phyloP scores from a whole-genome alignment of 352 stramenopile species.

The Achlya hypogyna region DNA sequence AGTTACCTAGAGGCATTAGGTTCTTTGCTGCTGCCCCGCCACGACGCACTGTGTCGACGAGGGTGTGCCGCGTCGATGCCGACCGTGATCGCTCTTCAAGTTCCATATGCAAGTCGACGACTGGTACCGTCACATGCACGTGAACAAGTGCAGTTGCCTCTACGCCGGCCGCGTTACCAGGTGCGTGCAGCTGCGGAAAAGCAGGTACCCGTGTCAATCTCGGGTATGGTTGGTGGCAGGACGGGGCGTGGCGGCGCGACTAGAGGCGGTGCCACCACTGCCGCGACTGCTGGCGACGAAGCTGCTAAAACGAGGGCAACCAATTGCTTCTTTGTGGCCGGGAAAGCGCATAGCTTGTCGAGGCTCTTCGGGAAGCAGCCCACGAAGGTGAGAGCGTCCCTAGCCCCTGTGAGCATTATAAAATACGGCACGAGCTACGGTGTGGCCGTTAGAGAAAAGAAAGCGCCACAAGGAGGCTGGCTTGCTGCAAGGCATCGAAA shows the following conservation, averaged over 20 bases:
- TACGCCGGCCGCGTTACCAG: too few species aligned
- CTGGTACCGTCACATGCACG: background rate
- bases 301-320: background rate
- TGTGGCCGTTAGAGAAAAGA: slow-evolving; percentile 8
- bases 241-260: background rate
- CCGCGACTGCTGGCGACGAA: background rate
- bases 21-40: too few species aligned
- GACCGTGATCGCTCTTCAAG: background rate
- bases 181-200: too few species aligned
- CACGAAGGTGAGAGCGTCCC: background rate
- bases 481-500: slow-evolving; percentile 2
- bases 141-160: background rate
- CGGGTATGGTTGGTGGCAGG: background rate
- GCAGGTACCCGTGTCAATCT: background rate
- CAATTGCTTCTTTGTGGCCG: background rate
- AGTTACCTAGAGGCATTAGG: too few species aligned
- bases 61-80: background rate
- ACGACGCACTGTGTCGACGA: background rate
- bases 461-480: background rate
- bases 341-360: background rate
- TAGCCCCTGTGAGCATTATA: background rate
- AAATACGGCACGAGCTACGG: background rate
- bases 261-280: background rate
- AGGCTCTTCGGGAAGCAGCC: background rate
- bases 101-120: background rate